Base-by-base conservation (phyloP, 129 eudicot genomes). In the Apium graveolens region DNA sequence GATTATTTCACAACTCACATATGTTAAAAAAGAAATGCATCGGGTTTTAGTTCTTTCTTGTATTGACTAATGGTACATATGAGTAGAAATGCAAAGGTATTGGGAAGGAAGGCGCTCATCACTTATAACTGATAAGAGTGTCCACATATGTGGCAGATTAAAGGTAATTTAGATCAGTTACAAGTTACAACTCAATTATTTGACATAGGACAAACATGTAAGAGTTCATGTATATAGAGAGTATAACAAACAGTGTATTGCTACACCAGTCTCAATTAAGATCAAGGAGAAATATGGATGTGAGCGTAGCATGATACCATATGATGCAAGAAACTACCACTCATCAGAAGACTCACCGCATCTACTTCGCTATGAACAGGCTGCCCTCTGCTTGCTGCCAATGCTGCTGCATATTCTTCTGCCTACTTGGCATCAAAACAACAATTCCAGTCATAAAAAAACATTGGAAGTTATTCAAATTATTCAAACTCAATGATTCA, bases 381-480 rank as follows among this genome's bases (percentile, higher is more conserved):
- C 74, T 90, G 91, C 69, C 94, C 96, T 79, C 85, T 92, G 83
- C 99, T 96, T 66, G 99, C 97, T 66, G 97, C 99, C 76, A 92
- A 39, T 69, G 99, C 99, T 68, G 97, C 97, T 79, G 99, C 99
- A 77, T 76, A 91, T 81, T 96, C 99, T 84, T 96, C 99, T 49
- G 99, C 99, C 99, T 92, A 87, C 6, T 76, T 72, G 79, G 80
- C 68, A 73, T 79, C 35, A 68, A 70, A 17, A 57, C 37, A 44
- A 65, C 57, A 27, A 46, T 73, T 21, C 73, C 69, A 72, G 63
- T 21, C 35, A 48, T 18, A 17, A 63, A 57, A 63, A 57, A 27
- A 49, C 48, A 69, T 76, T 3, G 4, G 43, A 48, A 71, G 74
- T 63, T 44, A 29, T 43, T 37, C 63, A 57, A 65, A 16, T 7